These are phyloP conservation scores for Cystobasidiaceae sp. DNA, from an alignment of 1,284 basidiomycete genomes.

Conservation along the genomic window DNA sequence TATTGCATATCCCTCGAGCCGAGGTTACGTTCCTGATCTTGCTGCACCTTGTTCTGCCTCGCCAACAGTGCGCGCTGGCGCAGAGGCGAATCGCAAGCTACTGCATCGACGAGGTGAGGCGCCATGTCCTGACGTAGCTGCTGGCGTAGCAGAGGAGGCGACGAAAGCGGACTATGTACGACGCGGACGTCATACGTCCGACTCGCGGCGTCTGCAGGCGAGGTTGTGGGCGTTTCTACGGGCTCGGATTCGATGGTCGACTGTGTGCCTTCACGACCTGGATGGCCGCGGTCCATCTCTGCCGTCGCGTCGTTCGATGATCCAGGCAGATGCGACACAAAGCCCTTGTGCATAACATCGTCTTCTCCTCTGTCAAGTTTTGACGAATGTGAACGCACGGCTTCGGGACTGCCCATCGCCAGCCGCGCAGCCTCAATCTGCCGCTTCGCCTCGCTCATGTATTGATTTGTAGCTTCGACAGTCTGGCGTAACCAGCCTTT, in stretches of 20 bases:
- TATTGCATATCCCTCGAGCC: neutral
- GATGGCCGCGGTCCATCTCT: neutral
- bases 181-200: too few relatives aligned
- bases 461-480: conserved; percentile 10
- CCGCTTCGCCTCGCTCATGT: conserved; percentile 10
- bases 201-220: too few relatives aligned
- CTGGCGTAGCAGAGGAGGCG: conserved; percentile 3
- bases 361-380: neutral
- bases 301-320: too few relatives aligned
- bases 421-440: conserved; percentile 5
- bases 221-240: conserved; percentile 11
- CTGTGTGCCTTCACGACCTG: neutral
- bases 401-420: conserved; percentile 7
- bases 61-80: too few relatives aligned
- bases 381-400: too few relatives aligned
- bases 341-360: neutral
- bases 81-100: conserved; percentile 2
- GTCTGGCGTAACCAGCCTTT: conserved; percentile 20
- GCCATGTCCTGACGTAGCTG: neutral
- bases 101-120: neutral
- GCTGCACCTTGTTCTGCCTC: neutral
- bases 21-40: too few relatives aligned
- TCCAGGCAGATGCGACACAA: too few relatives aligned
- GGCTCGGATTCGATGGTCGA: conserved; percentile 12
- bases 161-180: neutral